These are phyloP conservation scores for Trametes gibbosa DNA, from an alignment of 768 basidiomycete genomes.

Conservation along the genomic window DNA sequence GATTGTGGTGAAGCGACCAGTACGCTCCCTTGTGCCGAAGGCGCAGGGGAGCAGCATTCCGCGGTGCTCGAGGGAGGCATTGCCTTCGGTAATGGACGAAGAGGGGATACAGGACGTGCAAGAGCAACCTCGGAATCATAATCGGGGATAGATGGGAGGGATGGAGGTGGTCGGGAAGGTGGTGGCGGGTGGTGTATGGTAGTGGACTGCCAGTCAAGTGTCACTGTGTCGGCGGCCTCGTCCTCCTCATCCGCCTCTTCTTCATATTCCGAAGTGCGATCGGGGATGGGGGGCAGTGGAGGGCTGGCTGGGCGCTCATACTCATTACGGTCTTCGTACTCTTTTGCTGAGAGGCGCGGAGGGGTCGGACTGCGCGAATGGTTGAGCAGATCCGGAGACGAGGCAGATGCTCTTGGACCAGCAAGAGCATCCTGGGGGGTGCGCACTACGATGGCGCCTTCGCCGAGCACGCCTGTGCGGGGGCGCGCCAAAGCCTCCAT, in stretches of 20 bases:
- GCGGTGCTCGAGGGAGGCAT: conserved; percentile 24
- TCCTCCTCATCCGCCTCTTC: conserved; percentile 20
- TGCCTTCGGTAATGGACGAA: conserved; percentile 27
- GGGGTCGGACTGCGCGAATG: conserved; percentile 5
- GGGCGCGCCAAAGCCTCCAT: conserved; percentile 30
- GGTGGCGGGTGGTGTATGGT: conserved; percentile 35
- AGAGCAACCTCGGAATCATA: conserved; percentile 9
- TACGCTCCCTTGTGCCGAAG: conserved; percentile 46
- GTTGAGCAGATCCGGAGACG: conserved; percentile 17
- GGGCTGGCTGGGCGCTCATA: conserved; percentile 13
- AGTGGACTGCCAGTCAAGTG: conserved; percentile 50
- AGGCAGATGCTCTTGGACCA: conserved; percentile 25
- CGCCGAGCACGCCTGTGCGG: conserved; percentile 55
- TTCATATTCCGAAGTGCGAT: conserved; percentile 10
- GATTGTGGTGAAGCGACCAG: conserved; percentile 45
- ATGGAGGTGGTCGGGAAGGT: conserved; percentile 33
- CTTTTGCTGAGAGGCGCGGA: neutral
- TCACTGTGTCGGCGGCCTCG: conserved; percentile 25
- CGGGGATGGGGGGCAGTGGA: conserved; percentile 24
- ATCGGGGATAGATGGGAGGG: conserved; percentile 21
- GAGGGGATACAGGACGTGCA: conserved; percentile 17
- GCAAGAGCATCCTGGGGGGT: conserved; percentile 78
- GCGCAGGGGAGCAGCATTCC: conserved; percentile 45
- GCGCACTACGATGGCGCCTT: conserved; percentile 71
- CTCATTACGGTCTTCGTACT: conserved; percentile 3